Percentiles rank a stretch among this genome's conserved stretches.
Conservation (phyloP, 805 yeast species). For the Lachancea sp. region DNA sequence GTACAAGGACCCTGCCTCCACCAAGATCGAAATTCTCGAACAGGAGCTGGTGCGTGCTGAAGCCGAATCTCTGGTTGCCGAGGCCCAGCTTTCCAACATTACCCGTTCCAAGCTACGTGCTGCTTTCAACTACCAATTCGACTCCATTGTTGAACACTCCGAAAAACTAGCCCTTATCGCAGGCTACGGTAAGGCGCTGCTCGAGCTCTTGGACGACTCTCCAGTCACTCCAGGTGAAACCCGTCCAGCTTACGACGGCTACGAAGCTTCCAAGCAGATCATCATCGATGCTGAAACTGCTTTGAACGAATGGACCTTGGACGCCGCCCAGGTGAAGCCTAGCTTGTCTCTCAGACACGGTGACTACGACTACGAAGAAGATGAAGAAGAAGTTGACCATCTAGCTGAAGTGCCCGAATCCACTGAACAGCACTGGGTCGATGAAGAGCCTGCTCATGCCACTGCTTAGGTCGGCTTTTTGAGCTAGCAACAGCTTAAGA, state of each 20-base stretch:
- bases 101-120: conserved; percentile 83
- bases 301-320: conserved; percentile 77
- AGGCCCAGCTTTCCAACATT: conserved; percentile 83
- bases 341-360: conserved; percentile 60
- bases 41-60: conserved; percentile 89
- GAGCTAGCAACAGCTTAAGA: too few relatives aligned
- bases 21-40: conserved; percentile 70
- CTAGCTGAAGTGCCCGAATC: conserved; percentile 25
- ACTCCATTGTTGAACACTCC: conserved; percentile 77
- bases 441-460: conserved; percentile 10
- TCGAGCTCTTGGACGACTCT: conserved; percentile 76
- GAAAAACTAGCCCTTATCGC: conserved; percentile 83
- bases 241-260: conserved; percentile 83
- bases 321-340: conserved; percentile 76
- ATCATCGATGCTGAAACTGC: conserved; percentile 82
- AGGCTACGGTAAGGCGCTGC: conserved; percentile 81
- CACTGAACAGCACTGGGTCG: conserved; percentile 9
- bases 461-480: conserved; percentile 1
- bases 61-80: conserved; percentile 87
- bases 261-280: conserved; percentile 82
- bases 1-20: conserved; percentile 80
- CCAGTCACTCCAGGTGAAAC: conserved; percentile 91
- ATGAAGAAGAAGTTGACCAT: conserved; percentile 44
- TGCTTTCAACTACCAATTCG: conserved; percentile 78
- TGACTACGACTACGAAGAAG: conserved; percentile 50